A percentile compares a stretch with the other conserved stretches of the same genome.
Conservation (phyloP, 192 early-diverging fungal species). For the Phycomyces blakesleeanus region DNA sequence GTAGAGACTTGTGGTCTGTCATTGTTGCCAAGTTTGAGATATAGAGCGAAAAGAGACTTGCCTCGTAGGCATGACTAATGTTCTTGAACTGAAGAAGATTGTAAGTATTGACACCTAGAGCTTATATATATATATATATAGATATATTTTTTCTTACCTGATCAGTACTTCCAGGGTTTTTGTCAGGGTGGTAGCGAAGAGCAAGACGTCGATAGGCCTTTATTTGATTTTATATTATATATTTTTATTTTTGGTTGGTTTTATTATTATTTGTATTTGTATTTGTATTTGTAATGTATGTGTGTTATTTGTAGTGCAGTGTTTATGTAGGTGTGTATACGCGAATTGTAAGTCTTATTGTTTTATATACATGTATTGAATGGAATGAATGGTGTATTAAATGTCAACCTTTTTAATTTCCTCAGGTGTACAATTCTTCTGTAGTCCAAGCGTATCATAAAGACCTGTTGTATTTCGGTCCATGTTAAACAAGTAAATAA, state of each 20-base stretch:
- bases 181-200: slow-evolving; percentile 68
- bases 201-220: slow-evolving; percentile 49
- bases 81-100: slow-evolving; percentile 65
- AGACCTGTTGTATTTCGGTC: slow-evolving; percentile 53
- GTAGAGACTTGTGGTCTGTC: background rate
- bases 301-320: no score
- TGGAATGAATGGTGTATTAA: background rate
- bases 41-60: slow-evolving; percentile 25
- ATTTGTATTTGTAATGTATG: no score
- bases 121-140: background rate
- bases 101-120: background rate
- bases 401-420: slow-evolving; percentile 52
- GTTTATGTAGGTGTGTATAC: no score
- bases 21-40: background rate
- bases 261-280: no score
- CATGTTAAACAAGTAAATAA: slow-evolving; percentile 28
- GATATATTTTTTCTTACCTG: slow-evolving; percentile 16
- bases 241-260: no score
- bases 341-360: no score
- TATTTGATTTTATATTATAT: no score
- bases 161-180: slow-evolving; percentile 44
- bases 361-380: no score
- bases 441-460: slow-evolving; percentile 47
- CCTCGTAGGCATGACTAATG: slow-evolving; percentile 85
- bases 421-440: slow-evolving; percentile 47